Evolutionary conservation across 2,329 filamentous ascomycete species (phyloP), one percentile per base, ranked within the genome.

Genomic region (Metarhizium guizhouense): DNA sequence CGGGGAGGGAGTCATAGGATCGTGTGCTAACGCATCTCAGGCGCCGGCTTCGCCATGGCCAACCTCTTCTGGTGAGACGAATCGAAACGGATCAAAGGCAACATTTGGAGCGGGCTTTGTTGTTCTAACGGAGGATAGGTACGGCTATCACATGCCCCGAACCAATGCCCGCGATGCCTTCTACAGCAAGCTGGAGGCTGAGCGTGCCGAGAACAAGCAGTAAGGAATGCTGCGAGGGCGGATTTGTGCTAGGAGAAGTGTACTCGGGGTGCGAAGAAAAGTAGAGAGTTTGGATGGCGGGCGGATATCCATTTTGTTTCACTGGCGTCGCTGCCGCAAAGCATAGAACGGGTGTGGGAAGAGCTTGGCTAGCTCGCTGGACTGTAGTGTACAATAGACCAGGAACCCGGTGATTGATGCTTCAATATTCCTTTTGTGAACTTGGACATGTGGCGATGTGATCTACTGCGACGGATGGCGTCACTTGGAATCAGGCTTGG

Each of bases 71-170:
- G 81, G 81, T 84, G 80, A 63, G 79, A 38, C 40, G 52, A 55
- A 16, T 43, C n/a, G 34, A 29, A 6, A 48, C 32, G 16, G 25
- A 25, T 18, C 20, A 40, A 34, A 38, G 7, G 5, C 5, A 25
- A 48, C 18, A 18, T 45, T 16, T 6, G 13, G 18, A 53, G 25
- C 25, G 25, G n/a, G 62, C 50, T 61, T 55, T 40, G 20, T 25
- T n/a, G 13, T 13, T 47, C 47, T 57, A 34, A 54, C 36, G n/a
- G 5, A n/a, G 56, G 14, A 60, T 61, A 84, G 81, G 81, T 81
- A 83, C 76, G 81, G 81, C 69, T 84, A 68, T 74, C 81, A 84
- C 74, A 72, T 83, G 66, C 81, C 81, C 62, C 80, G 81, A 70
- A 82, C 78, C 65, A 69, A 76, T 66, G 75, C 74, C 61, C 81